Base-by-base conservation (phyloP, 495 filamentous ascomycete species). In the Daldinia childiae region DNA sequence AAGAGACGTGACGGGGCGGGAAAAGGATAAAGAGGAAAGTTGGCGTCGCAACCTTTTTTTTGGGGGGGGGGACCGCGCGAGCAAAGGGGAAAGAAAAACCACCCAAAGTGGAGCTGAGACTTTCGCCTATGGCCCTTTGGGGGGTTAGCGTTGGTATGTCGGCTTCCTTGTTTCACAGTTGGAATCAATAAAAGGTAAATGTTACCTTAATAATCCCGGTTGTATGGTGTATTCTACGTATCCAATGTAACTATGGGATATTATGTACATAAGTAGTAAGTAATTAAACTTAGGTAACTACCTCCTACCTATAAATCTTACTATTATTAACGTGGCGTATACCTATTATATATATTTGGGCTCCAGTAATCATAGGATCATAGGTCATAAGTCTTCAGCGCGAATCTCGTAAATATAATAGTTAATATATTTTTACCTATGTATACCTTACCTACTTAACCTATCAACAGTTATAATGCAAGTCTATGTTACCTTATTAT, bases 21-120 rank as follows among this genome's bases (percentile, higher is more conserved):
- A 62, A 43, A 34, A 54, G 38, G 51, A 58, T 45, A 67, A 63
- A 38, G 39, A 59, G 36, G 54, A 55, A 61, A 62, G 48, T 55
- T 68, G 50, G 69, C 59, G 59, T 68, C 59, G 69, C 69, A 72
- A 64, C 59, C 64, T 58, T 72, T 71, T 71, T 67, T 48, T n/a
- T n/a, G n/a, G n/a, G n/a, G 45, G 32, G 57, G 54, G 54, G 54
- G n/a, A 55, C 12, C 50, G 50, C 50, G 50, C 29, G 57, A 68
- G 60, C 19, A 54, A 57, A 65, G 48, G 52, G 41, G 39, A 38
- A 63, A 57, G 58, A 41, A 71, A 39, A 39, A 58, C 43, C 21
- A 39, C 48, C 56, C 56, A 68, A 60, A 65, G 61, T 71, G 61
- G 68, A 64, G 62, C 62, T 26, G 62, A 61, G 51, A 64, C 61